phyloP scores from a whole-genome alignment of 345 rosid genomes.

The Diplotaxis tenuifolia region DNA sequence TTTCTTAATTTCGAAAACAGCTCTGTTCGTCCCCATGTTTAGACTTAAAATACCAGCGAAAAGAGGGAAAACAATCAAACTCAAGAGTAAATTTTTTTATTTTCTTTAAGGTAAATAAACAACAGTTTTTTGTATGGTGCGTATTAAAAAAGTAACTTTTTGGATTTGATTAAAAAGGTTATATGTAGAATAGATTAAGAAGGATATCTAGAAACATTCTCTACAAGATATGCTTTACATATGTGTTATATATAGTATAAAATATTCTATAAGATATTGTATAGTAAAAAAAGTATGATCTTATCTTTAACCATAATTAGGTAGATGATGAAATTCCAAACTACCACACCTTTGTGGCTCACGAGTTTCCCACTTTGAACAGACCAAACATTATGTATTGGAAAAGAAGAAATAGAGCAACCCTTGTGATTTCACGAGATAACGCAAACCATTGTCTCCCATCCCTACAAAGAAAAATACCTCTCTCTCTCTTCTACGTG shows the following conservation, averaged over 20 bases:
- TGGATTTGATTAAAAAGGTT: not conserved
- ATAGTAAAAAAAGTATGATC: not conserved
- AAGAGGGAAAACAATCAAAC: not conserved
- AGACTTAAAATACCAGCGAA: not conserved
- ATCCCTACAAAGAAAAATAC: not conserved
- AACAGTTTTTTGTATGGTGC: not conserved
- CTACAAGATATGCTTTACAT: not conserved
- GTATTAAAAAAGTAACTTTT: not conserved
- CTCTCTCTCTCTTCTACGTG: not conserved
- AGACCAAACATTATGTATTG: conserved; percentile 30
- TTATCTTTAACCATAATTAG: conserved; percentile 10
- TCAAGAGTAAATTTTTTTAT: not conserved
- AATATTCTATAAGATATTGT: not conserved
- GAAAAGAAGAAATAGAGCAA: not conserved
- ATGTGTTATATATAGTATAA: not conserved
- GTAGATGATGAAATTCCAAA: conserved; percentile 26
- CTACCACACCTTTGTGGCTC: conserved; percentile 31
- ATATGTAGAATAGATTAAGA: not conserved
- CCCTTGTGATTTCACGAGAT: conserved; percentile 30
- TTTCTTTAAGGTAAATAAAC: not conserved
- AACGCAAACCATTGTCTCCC: conserved; percentile 21
- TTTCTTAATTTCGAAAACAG: not conserved
- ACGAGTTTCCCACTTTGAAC: conserved; percentile 36
- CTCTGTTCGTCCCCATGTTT: not conserved
- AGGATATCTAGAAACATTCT: conserved; percentile 5